A percentile compares a stretch with the other conserved stretches of the same genome.
These are phyloP conservation scores for Cordyceps javanica DNA, from an alignment of 2,329 filamentous ascomycete genomes.

Conservation along the genomic window DNA sequence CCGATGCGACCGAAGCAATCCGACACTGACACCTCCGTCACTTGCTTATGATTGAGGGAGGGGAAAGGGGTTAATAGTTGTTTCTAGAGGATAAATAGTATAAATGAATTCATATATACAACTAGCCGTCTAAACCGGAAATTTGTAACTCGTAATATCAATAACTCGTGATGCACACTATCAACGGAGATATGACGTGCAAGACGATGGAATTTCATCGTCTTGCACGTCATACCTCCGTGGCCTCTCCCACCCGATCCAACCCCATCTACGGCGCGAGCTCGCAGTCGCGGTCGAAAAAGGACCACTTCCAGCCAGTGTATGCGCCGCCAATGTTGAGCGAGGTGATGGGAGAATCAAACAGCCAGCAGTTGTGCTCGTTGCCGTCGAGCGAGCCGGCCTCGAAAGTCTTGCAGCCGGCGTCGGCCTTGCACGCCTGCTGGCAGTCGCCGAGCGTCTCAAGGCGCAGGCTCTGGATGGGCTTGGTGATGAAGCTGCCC, in stretches of 20 bases:
- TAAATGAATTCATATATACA: background rate
- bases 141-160: background rate
- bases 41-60: no score
- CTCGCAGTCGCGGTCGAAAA: slow-evolving; percentile 8
- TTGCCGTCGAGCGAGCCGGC: slow-evolving; percentile 3
- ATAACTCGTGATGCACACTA: background rate
- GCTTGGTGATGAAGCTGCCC: slow-evolving; percentile 11
- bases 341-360: background rate
- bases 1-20: no score
- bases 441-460: slow-evolving; percentile 4
- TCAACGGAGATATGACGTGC: no score
- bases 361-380: slow-evolving; percentile 12
- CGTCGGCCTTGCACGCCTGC: background rate
- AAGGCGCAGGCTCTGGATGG: background rate
- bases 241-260: background rate
- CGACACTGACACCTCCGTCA: no score
- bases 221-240: no score
- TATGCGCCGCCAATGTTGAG: background rate
- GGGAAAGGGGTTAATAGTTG: background rate
- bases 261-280: background rate
- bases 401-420: slow-evolving; percentile 9
- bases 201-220: no score
- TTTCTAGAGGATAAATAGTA: background rate
- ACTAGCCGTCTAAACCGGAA: background rate
- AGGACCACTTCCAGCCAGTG: slow-evolving; percentile 1